A percentile compares a stretch with the other conserved stretches of the same genome.
These are phyloP conservation scores for Umbelopsis sp. DNA, from an alignment of 192 early-diverging fungal species.

Conservation along the genomic window DNA sequence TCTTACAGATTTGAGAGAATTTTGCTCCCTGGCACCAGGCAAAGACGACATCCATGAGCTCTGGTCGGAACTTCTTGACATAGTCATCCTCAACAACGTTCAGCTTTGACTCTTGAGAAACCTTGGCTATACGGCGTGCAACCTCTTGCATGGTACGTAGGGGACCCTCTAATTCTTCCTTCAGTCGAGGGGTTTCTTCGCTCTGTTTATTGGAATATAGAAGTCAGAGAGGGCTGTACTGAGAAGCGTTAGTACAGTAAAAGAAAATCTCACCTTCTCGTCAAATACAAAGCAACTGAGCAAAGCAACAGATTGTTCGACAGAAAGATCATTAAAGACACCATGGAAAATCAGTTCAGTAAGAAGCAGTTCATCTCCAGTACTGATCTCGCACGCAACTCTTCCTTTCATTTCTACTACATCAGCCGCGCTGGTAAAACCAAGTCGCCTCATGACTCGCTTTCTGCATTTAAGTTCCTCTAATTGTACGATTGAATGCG, in stretches of 20 bases:
- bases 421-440: conserved; percentile 80
- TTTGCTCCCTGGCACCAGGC: conserved; percentile 91
- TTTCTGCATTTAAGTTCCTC: conserved; percentile 92
- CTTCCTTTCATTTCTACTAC: conserved; percentile 97
- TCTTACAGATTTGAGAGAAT: conserved; percentile 92
- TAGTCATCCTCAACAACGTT: conserved; percentile 88
- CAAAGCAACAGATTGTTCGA: conserved; percentile 84
- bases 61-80: conserved; percentile 78
- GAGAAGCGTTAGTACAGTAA: background rate
- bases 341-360: conserved; percentile 98
- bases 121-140: conserved; percentile 81
- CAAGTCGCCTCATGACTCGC: conserved; percentile 86
- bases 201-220: conserved; percentile 25
- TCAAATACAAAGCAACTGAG: conserved; percentile 92
- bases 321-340: conserved; percentile 91
- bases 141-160: conserved; percentile 82
- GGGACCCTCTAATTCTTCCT: conserved; percentile 80
- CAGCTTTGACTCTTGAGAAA: conserved; percentile 89
- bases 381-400: conserved; percentile 95
- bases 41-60: conserved; percentile 94
- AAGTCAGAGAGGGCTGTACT: background rate
- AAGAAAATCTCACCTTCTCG: conserved; percentile 57
- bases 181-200: conserved; percentile 53
- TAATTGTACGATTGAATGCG: conserved; percentile 84
- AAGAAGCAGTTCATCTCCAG: conserved; percentile 92